Base-by-base conservation (phyloP, 2,329 filamentous ascomycete genomes). In the Fusarium buharicum region DNA sequence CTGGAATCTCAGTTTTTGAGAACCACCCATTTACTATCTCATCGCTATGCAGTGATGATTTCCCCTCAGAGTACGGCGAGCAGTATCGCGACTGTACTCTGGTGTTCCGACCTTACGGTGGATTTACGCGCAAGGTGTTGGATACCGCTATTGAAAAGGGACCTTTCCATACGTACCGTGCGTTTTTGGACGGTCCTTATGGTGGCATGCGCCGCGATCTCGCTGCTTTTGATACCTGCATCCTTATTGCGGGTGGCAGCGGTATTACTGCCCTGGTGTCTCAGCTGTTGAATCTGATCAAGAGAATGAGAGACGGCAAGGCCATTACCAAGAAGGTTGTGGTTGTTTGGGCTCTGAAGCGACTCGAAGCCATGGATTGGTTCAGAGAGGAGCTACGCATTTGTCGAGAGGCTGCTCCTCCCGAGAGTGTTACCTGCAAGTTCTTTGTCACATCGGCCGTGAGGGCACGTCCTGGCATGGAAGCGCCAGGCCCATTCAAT, bases 11-110 rank as follows among this genome's bases (percentile, higher is more conserved):
- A 0, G 75, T 96, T 2, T 88, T 97, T 55, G 92, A 97, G 66
- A 97, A 96, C 68, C 95, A 98, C 69, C 94, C 94, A 0, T 98
- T 98, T 73, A 98, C 95, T 0, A 93, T 98, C 50, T 88, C 94
- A 3, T 97, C 93, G 1, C 83, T 97, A 8, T 97, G 93, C 77
- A 96, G 91, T 72, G 90, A 96, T 39, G 93, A 97, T 72, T 96
- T 97, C 60, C 92, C 93, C 1, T 97, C 93, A 1, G 90, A 92
- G 55, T 97, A 97, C 69, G 93, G 93, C 24, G 90, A 95, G 66
- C 83, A 90, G 47, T 96, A 94, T 70, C 84, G 93, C 46, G 94
- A 98, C 73, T 93, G 96, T 77, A 90, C 91, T 9, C 81, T 98
- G 14, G 92, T 98, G 1, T 97, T 98, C 79, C 87, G 93, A 55